These are phyloP conservation scores for Candida smagusa DNA, from an alignment of 1,139 yeast genomes.

Conservation along the genomic window DNA sequence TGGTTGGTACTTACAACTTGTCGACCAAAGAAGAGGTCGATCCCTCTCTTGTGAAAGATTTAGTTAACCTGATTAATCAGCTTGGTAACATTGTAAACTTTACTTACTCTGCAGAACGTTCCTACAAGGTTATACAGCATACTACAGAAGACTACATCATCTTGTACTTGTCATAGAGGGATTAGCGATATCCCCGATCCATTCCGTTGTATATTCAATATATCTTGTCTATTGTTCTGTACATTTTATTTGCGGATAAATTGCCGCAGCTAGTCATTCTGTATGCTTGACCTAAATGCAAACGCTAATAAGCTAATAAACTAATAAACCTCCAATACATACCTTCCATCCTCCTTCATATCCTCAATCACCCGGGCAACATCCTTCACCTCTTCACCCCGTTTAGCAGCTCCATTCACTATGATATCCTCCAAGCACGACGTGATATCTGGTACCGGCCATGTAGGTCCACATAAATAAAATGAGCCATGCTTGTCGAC, in stretches of 20 bases:
- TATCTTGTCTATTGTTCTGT: not conserved
- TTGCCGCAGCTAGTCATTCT: not conserved
- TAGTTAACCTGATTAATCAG: not conserved
- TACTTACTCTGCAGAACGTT: not conserved
- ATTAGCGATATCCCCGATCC: no score
- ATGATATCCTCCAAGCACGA: slow-evolving; percentile 85
- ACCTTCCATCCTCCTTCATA: slow-evolving; percentile 89
- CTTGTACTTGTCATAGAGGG: slow-evolving; percentile 4
- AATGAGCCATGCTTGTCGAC: slow-evolving; percentile 79
- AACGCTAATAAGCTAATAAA: slow-evolving; percentile 1
- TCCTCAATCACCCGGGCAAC: slow-evolving; percentile 82
- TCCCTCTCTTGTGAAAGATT: not conserved
- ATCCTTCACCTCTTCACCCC: slow-evolving; percentile 65
- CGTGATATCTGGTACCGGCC: slow-evolving; percentile 98
- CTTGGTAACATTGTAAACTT: not conserved
- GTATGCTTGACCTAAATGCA: not conserved
- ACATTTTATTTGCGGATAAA: not conserved
- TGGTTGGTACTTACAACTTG: slow-evolving; percentile 4
- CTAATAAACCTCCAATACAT: slow-evolving; percentile 89
- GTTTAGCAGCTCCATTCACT: slow-evolving; percentile 62
- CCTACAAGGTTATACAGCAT: not conserved
- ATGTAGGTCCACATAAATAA: slow-evolving; percentile 97
- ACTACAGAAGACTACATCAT: slow-evolving; percentile 6
- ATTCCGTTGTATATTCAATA: not conserved
- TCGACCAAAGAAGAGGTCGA: not conserved